phyloP scores from a whole-genome alignment of 192 early-diverging fungal species.

The Anaeromyces robustus region DNA sequence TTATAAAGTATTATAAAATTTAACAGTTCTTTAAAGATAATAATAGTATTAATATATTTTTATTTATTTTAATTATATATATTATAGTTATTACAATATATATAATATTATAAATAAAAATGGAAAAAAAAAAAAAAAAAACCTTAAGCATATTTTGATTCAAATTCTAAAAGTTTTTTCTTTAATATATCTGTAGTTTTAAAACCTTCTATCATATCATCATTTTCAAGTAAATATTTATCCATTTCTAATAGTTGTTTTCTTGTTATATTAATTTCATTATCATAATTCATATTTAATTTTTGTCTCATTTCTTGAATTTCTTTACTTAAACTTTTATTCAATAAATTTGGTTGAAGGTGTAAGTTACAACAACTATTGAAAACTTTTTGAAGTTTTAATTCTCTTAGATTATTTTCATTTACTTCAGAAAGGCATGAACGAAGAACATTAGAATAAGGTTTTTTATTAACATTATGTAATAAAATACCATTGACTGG shows the following conservation, averaged over 20 bases:
- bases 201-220: neutral
- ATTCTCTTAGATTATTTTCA: neutral
- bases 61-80: no score
- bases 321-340: neutral
- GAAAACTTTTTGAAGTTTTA: neutral
- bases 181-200: neutral
- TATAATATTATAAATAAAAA: no score
- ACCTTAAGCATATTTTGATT: neutral
- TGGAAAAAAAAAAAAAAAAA: no score
- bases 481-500: neutral
- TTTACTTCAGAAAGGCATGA: neutral
- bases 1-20: no score
- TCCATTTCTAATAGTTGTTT: neutral
- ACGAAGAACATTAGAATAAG: neutral
- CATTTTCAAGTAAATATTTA: neutral
- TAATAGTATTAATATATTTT: no score
- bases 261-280: neutral
- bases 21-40: no score
- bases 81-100: no score
- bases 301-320: neutral
- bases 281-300: neutral
- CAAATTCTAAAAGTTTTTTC: neutral
- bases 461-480: neutral
- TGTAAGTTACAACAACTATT: neutral
- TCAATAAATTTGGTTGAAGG: neutral